phyloP scores from a whole-genome alignment of 805 yeast species.

The Hanseniaspora occidentalis region DNA sequence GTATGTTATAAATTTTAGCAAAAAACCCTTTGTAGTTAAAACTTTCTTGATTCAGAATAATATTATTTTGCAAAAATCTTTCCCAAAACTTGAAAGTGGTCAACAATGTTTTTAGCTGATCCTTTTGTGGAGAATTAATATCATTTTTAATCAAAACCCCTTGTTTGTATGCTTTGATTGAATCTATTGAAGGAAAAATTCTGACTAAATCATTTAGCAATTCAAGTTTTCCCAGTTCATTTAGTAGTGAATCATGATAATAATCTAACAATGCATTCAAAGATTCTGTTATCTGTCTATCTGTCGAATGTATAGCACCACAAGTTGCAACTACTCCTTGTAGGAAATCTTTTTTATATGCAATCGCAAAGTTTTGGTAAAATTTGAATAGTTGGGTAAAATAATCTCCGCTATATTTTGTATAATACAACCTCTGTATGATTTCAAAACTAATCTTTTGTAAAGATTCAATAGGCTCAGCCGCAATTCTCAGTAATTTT shows the following conservation, averaged over 20 bases:
- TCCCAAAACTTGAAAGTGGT: conserved; percentile 15
- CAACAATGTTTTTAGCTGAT: conserved; percentile 8
- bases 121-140: conserved; percentile 1
- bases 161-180: conserved; percentile 5
- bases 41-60: conserved; percentile 1
- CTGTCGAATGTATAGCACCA: conserved; percentile 46
- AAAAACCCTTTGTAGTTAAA: conserved; percentile 16
- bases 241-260: neutral
- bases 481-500: conserved; percentile 34
- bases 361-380: conserved; percentile 6
- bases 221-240: conserved; percentile 2
- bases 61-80: conserved; percentile 14
- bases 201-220: conserved; percentile 12
- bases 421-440: conserved; percentile 4
- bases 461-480: conserved; percentile 50
- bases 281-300: conserved; percentile 30
- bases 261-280: conserved; percentile 27
- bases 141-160: neutral
- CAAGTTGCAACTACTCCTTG: conserved; percentile 40
- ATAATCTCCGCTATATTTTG: too few species aligned
- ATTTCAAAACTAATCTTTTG: conserved; percentile 23
- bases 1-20: conserved; percentile 17
- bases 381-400: too few species aligned
- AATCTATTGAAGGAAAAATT: conserved; percentile 13
- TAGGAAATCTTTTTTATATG: conserved; percentile 32